Evolutionary conservation across 2,329 filamentous ascomycete genomes (phyloP).

Genomic region (Geosmithia flava): DNA sequence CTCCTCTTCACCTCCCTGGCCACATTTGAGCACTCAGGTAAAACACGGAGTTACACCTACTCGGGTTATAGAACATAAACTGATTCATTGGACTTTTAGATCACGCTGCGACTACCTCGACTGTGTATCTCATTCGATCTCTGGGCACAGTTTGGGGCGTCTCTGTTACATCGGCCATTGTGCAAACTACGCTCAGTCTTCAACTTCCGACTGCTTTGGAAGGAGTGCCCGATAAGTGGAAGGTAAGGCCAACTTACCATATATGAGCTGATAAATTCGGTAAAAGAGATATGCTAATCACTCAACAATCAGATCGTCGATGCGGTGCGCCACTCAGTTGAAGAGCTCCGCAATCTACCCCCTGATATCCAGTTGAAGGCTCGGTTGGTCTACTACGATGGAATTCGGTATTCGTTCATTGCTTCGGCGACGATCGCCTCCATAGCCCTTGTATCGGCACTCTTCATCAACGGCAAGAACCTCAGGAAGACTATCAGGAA

Average conservation of each 20-base stretch:
- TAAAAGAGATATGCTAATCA: not conserved
- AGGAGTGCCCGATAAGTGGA: constrained; percentile 43
- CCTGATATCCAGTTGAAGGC: constrained; percentile 43
- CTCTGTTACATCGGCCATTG: constrained; percentile 47
- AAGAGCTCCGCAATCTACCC: constrained; percentile 39
- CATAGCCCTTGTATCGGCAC: constrained; percentile 23
- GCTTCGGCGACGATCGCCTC: constrained; percentile 38
- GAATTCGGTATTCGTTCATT: constrained; percentile 41
- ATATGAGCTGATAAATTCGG: not conserved
- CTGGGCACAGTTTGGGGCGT: constrained; percentile 54
- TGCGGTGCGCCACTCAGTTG: constrained; percentile 48
- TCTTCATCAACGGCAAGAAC: constrained; percentile 3
- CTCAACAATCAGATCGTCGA: constrained; percentile 37
- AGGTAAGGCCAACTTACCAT: constrained; percentile 28
- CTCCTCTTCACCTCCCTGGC: constrained; percentile 50
- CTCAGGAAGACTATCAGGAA: not conserved
- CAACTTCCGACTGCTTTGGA: constrained; percentile 39
- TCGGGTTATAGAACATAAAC: not conserved
- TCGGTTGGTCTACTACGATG: constrained; percentile 46
- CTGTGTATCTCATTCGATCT: constrained; percentile 50
- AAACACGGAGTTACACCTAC: constrained; percentile 5
- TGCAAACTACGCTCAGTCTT: constrained; percentile 47
- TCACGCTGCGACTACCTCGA: constrained; percentile 50
- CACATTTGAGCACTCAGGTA: constrained; percentile 48
- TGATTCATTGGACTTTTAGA: constrained; percentile 22